Evolutionary conservation across 2,329 filamentous ascomycete species (phyloP), one percentile per base, ranked within the genome.

Genomic region (Colletotrichum gigasporum): DNA sequence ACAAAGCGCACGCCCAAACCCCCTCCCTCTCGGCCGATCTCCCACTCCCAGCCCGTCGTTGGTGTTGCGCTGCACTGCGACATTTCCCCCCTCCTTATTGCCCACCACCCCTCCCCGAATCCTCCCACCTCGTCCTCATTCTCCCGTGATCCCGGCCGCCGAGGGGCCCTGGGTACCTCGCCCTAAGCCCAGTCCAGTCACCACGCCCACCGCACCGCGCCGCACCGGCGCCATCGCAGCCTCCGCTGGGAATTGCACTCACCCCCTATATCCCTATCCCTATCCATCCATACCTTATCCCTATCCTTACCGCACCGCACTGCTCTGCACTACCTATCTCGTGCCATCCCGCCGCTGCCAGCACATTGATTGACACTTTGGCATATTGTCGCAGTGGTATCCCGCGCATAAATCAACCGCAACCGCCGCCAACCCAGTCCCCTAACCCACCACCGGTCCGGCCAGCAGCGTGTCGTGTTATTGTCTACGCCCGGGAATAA

Each of bases 311-410:
- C n/a, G n/a, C n/a, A n/a, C n/a, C n/a, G n/a, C n/a, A n/a, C n/a
- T n/a, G n/a, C n/a, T n/a, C n/a, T n/a, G n/a, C n/a, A n/a, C n/a
- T n/a, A n/a, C n/a, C n/a, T n/a, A n/a, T n/a, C n/a, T n/a, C n/a
- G n/a, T n/a, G n/a, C n/a, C n/a, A n/a, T n/a, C n/a, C n/a, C n/a
- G n/a, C n/a, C n/a, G 54, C 47, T 54, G 61, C 61, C 55, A 64
- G 61, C 48, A 53, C 32, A 45, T 20, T 58, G 45, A 47, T 60
- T 60, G 61, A 48, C 60, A 53, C 61, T 47, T 56, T 63, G 47
- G 24, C 47, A 45, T n/a, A n/a, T 28, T 34, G 60, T 41, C 20
- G 37, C 45, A 32, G 42, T 30, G 28, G 52, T 28, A 18, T 30
- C 34, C 56, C 16, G 54, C 45, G 61, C 61, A 54, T 60, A 54